Base-by-base conservation (phyloP, 495 filamentous ascomycete species). In the Penicillium cataractarum region DNA sequence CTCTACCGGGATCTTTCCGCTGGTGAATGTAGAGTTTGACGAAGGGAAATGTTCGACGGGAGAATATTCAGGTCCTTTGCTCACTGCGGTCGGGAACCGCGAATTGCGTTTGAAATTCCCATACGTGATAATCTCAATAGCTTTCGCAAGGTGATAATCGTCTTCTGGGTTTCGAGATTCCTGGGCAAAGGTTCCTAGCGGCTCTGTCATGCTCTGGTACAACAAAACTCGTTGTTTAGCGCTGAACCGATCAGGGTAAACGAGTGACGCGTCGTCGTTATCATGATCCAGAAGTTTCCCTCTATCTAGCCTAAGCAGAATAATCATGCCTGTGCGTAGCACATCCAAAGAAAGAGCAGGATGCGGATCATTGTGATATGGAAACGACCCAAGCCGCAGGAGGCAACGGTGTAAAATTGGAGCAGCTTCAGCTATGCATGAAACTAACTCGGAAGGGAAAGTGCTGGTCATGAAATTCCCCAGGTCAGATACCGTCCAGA, bases 131-230 rank as follows among this genome's bases (percentile, higher is more conserved):
- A 50, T 10, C 7, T 24, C 46, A 26, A 50, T 21, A 50, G 46
- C 46, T 50, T 50, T 50, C 46, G 26, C 9, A 13, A 50, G 46
- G 13, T 50, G 46, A 50, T 50, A 50, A 29, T 50, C 46, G 13
- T 50, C 22, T 24, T 5, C 46, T 9, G 9, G 21, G 26, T 22
- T 22, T 50, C 21, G 46, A 17, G 22, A 50, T 29, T 29, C 26
- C 46, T 12, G 46, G 26, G 26, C n/a, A n/a, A n/a, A n/a, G n/a
- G 46, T 27, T 9, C 21, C 26, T 50, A 27, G 8, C 26, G 26
- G 46, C 21, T 29, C 9, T 24, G 46, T 22, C 21, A 50, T 24
- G 26, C 46, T 26, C 46, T 50, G 46, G 21, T 27, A 26, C 26
- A 50, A 50, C 46, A 50, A 22, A 13, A 50, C 27, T 50, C 46